Conservation (phyloP, 1,139 yeast species). For the Debaryomyces sp. region DNA sequence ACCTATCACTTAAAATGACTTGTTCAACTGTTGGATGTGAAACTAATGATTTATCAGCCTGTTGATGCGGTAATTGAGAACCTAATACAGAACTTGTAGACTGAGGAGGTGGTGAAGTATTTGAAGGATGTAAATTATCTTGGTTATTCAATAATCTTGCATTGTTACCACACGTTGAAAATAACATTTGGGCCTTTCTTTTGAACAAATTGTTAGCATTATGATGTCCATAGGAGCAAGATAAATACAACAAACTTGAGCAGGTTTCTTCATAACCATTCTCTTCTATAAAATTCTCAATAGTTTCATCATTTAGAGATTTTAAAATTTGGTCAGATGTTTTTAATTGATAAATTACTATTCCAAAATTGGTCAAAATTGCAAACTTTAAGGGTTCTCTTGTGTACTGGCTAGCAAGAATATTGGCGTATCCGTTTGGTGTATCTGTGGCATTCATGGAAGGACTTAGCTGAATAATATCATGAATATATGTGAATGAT, state of each 20-base stretch:
- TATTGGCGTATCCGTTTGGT: conserved; percentile 81
- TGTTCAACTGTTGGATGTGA: conserved; percentile 57
- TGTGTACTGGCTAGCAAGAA: conserved; percentile 82
- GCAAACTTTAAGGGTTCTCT: conserved; percentile 69
- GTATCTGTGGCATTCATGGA: conserved; percentile 69
- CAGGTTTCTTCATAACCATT: conserved; percentile 74
- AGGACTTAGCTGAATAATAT: conserved; percentile 70
- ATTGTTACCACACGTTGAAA: conserved; percentile 58
- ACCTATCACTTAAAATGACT: conserved; percentile 86
- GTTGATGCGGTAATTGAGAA: conserved; percentile 14
- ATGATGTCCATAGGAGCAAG: conserved; percentile 66
- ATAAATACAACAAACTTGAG: conserved; percentile 79
- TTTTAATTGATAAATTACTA: conserved; percentile 73
- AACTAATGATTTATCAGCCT: conserved; percentile 14
- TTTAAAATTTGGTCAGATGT: conserved; percentile 80
- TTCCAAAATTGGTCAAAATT: conserved; percentile 76
- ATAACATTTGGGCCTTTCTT: conserved; percentile 52
- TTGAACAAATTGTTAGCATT: conserved; percentile 53
- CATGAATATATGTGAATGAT: conserved; percentile 55
- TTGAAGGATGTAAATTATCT: conserved; percentile 1
- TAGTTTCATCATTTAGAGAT: conserved; percentile 61
- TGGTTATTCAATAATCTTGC: conserved; percentile 40
- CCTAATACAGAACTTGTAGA: conserved; percentile 5
- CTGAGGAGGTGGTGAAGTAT: conserved; percentile 6
- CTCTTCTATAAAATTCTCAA: conserved; percentile 51